phyloP scores from a whole-genome alignment of 441 rosid genomes.

The Populus tomentosa region DNA sequence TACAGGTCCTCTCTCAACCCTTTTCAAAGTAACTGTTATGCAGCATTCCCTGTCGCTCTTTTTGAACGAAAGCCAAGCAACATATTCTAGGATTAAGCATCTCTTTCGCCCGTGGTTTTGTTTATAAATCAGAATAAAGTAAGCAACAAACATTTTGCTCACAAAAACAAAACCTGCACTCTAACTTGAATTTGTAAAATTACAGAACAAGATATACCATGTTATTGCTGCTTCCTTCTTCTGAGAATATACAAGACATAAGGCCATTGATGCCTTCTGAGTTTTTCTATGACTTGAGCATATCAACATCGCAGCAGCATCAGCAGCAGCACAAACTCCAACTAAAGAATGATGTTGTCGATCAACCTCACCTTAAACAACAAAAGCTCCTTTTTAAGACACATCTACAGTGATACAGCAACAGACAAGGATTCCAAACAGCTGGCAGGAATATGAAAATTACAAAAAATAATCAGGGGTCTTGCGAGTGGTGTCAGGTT shows the following conservation, averaged over 20 bases:
- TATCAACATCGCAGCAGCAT: constrained; percentile 11
- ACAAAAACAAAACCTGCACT: constrained; percentile 7
- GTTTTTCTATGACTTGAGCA: constrained; percentile 22
- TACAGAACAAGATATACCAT: constrained; percentile 30
- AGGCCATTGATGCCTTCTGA: constrained; percentile 21
- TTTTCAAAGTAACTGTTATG: not conserved
- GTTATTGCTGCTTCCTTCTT: constrained; percentile 36
- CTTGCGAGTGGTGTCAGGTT: constrained; percentile 93
- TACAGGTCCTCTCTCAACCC: not conserved
- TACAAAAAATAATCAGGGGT: constrained; percentile 98
- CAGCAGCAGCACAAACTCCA: constrained; percentile 34
- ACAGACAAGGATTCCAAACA: constrained; percentile 45
- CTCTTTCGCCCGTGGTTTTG: not conserved
- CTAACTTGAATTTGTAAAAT: constrained; percentile 21
- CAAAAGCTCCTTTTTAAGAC: constrained; percentile 34
- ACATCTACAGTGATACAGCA: constrained; percentile 61
- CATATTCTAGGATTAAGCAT: not conserved
- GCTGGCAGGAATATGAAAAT: constrained; percentile 32
- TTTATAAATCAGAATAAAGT: not conserved
- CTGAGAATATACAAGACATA: constrained; percentile 37
- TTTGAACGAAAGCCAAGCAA: not conserved
- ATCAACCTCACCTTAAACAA: constrained; percentile 46
- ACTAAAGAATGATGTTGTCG: constrained; percentile 37
- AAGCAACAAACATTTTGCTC: not conserved
- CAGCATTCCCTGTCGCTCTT: not conserved